Conservation (phyloP, 1,139 yeast species). For the Blastobotrys apis region DNA sequence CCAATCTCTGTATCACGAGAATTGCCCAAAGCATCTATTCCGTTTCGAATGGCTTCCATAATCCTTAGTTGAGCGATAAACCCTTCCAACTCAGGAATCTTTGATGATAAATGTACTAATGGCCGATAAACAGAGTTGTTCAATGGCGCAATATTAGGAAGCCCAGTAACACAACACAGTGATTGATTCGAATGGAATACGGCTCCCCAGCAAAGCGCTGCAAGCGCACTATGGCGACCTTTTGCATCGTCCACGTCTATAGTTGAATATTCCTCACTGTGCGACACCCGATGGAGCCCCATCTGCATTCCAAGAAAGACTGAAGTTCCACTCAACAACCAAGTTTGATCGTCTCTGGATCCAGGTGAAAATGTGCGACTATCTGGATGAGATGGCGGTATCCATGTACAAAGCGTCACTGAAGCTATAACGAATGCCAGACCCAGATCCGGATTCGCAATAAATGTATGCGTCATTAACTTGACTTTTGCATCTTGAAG, state of each 20-base stretch:
- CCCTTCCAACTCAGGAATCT: constrained; percentile 6
- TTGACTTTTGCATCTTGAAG: background rate
- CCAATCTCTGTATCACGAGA: constrained; percentile 23
- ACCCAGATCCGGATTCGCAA: constrained; percentile 2
- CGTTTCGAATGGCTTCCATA: constrained; percentile 13
- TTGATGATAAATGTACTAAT: background rate
- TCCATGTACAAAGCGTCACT: constrained; percentile 5
- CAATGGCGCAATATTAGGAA: constrained; percentile 15
- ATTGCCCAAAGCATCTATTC: constrained; percentile 20
- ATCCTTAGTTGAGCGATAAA: constrained; percentile 11
- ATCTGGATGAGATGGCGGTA: background rate
- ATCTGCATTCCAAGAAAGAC: constrained; percentile 22
- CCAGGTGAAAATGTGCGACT: background rate
- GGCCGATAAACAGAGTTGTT: constrained; percentile 7
- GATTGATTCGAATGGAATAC: constrained; percentile 18
- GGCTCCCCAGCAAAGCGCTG: constrained; percentile 20
- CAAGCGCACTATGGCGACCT: constrained; percentile 12
- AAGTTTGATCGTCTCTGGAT: constrained; percentile 18
- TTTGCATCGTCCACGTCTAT: constrained; percentile 8
- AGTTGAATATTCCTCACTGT: constrained; percentile 5
- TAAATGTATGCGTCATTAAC: constrained; percentile 1
- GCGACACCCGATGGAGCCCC: constrained; percentile 22
- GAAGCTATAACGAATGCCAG: constrained; percentile 7
- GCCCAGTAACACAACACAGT: constrained; percentile 15
- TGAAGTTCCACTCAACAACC: constrained; percentile 21